Percentiles rank a stretch among this genome's conserved stretches.
Conservation (phyloP, 2,329 filamentous ascomycete species). For the Colletotrichum nymphaeae region DNA sequence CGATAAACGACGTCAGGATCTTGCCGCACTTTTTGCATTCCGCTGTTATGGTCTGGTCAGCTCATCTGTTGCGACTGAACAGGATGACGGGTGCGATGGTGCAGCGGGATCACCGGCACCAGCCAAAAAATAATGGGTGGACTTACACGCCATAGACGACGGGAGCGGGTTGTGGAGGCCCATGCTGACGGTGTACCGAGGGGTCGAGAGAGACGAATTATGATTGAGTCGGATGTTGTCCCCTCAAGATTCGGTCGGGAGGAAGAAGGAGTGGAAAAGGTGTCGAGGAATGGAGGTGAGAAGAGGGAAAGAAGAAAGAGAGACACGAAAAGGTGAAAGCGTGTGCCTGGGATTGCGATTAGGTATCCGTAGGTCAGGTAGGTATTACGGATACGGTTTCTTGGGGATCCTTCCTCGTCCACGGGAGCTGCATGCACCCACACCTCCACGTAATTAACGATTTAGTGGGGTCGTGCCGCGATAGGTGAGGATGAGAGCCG, state of each 20-base stretch:
- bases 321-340: not conserved
- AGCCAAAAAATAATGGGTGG: slow-evolving; percentile 18
- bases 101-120: slow-evolving; percentile 37
- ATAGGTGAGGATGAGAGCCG: slow-evolving; percentile 21
- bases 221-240: not conserved
- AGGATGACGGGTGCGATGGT: slow-evolving; percentile 27
- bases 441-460: slow-evolving; percentile 29
- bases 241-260: not conserved
- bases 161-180: slow-evolving; percentile 76
- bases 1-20: slow-evolving; percentile 94
- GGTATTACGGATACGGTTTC: not conserved
- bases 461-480: slow-evolving; percentile 22
- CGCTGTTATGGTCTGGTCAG: slow-evolving; percentile 64
- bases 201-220: slow-evolving; percentile 1
- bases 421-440: slow-evolving; percentile 8
- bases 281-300: not conserved
- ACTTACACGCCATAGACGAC: slow-evolving; percentile 76
- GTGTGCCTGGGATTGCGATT: slow-evolving; percentile 20
- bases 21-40: slow-evolving; percentile 98
- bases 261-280: not conserved
- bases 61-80: not conserved
- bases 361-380: slow-evolving; percentile 7
- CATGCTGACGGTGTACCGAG: slow-evolving; percentile 53
- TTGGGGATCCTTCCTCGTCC: slow-evolving; percentile 7
- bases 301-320: slow-evolving; percentile 8